A percentile compares a stretch with the other conserved stretches of the same genome.
phyloP scores from a whole-genome alignment of 768 basidiomycete species.

The Serpula lacrymans region DNA sequence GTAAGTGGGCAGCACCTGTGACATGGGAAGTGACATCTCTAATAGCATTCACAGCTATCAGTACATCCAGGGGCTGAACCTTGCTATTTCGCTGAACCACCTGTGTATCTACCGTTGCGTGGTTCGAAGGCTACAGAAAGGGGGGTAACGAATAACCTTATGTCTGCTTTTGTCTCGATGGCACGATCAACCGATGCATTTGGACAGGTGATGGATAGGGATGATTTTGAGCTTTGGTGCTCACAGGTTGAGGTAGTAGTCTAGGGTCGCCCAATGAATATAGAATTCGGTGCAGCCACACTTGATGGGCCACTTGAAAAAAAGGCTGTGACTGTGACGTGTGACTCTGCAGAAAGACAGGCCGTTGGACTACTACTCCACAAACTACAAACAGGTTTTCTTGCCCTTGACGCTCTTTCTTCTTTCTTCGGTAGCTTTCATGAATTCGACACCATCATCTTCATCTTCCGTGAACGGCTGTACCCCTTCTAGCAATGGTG shows the following conservation, averaged over 20 bases:
- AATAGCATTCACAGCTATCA: constrained; percentile 7
- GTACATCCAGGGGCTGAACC: constrained; percentile 6
- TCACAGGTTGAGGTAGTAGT: constrained; percentile 8
- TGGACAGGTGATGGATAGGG: constrained; percentile 39
- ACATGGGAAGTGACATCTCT: constrained; percentile 7
- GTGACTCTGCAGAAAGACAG: constrained; percentile 13
- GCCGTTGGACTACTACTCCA: neutral
- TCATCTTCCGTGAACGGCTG: constrained; percentile 52
- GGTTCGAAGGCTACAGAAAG: constrained; percentile 38
- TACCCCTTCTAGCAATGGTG: constrained; percentile 47
- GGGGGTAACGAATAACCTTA: constrained; percentile 49
- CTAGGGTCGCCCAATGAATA: too few relatives aligned
- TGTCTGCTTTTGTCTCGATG: constrained; percentile 59
- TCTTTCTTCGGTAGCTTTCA: constrained; percentile 10
- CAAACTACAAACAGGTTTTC: neutral
- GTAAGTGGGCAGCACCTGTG: constrained; percentile 31
- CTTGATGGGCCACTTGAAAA: too few relatives aligned
- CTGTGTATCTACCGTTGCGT: constrained; percentile 46
- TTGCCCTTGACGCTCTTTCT: neutral
- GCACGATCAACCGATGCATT: constrained; percentile 26
- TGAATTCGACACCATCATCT: constrained; percentile 26
- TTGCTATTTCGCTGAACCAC: constrained; percentile 44
- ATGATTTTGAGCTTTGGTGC: constrained; percentile 20
- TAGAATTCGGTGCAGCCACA: too few relatives aligned
- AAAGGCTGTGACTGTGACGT: constrained; percentile 24